phyloP scores from a whole-genome alignment of 2,329 filamentous ascomycete genomes.

The Aspergillus caelatus region DNA sequence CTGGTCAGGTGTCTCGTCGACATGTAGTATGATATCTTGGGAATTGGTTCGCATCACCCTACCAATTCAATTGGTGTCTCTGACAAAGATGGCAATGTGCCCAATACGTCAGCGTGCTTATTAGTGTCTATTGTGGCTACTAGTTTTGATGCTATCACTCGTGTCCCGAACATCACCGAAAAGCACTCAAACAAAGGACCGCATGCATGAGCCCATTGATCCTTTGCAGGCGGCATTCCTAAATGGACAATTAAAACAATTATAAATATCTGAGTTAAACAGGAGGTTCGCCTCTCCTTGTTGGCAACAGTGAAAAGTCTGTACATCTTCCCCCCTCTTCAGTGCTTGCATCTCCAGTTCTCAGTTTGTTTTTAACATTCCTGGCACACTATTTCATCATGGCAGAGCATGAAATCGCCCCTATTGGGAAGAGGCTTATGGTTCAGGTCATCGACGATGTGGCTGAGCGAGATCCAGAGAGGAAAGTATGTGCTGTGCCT shows the following conservation, averaged over 20 bases:
- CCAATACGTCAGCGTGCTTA: neutral
- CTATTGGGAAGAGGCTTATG: slow-evolving; percentile 16
- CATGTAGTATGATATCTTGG: neutral
- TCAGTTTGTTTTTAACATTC: neutral
- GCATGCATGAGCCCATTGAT: neutral
- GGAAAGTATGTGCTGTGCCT: slow-evolving; percentile 11
- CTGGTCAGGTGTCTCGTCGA: neutral
- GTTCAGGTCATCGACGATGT: slow-evolving; percentile 12
- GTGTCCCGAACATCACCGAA: neutral
- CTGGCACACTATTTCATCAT: neutral
- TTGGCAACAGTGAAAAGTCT: neutral
- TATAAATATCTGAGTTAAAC: neutral
- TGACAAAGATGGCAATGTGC: neutral
- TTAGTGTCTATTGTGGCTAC: neutral
- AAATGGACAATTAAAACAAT: neutral
- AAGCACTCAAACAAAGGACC: neutral
- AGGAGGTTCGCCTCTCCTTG: neutral
- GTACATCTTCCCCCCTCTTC: neutral
- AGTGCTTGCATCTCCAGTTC: neutral
- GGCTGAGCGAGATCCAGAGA: slow-evolving; percentile 9
- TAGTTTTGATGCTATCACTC: neutral
- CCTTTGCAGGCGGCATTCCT: neutral
- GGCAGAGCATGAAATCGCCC: neutral
- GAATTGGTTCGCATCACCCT: neutral
- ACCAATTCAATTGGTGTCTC: neutral